These are phyloP conservation scores for Suillus sp. DNA, from an alignment of 768 basidiomycete species.

Conservation along the genomic window DNA sequence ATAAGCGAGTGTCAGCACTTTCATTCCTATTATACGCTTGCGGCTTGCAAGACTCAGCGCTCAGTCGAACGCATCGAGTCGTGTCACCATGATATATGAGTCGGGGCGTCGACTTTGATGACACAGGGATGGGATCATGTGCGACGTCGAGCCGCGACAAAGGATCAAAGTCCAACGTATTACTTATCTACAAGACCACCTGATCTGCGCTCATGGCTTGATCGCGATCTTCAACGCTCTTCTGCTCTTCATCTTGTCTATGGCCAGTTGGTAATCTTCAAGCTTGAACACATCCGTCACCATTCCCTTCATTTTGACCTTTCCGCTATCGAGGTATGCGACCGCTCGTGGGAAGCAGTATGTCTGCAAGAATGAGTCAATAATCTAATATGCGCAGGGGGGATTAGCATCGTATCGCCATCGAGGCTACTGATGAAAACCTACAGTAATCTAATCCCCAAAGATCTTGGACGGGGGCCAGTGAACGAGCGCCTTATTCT, in stretches of 20 bases:
- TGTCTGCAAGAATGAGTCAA: conserved; percentile 88
- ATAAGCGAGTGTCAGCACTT: background rate
- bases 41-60: background rate
- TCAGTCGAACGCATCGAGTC: background rate
- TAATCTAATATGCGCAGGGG: conserved; percentile 52
- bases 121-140: background rate
- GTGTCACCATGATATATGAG: background rate
- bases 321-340: conserved; percentile 85
- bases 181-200: background rate
- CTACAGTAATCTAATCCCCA: conserved; percentile 65
- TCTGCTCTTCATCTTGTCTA: conserved; percentile 73
- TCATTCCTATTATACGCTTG: background rate
- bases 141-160: background rate
- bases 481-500: conserved; percentile 78
- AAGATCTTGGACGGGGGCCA: conserved; percentile 88
- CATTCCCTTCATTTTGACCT: conserved; percentile 81
- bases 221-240: conserved; percentile 63
- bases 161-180: background rate
- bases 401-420: background rate
- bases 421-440: conserved; percentile 4
- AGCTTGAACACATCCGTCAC: conserved; percentile 69
- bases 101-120: background rate
- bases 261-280: conserved; percentile 67
- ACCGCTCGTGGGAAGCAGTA: conserved; percentile 91
- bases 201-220: conserved; percentile 43